phyloP scores from a whole-genome alignment of 202 grass and related monocot genomes.

The Eragrostis tef region DNA sequence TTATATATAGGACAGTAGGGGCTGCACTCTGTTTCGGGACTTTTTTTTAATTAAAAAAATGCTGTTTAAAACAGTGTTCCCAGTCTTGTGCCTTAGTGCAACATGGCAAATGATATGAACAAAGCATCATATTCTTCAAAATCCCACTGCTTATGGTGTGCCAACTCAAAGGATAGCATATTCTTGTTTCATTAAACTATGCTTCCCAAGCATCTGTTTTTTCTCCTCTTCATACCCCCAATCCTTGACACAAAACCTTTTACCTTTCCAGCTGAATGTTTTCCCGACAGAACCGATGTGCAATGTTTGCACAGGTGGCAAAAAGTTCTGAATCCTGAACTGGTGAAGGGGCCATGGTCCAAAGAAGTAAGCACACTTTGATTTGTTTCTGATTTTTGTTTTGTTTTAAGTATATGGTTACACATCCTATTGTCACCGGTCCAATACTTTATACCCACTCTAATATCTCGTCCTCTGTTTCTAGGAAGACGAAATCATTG shows the following conservation, averaged over 20 bases:
- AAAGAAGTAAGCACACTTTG: conserved; percentile 74
- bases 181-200: conserved; percentile 11
- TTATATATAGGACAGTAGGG: neutral
- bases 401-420: conserved; percentile 19
- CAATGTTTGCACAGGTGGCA: conserved; percentile 99
- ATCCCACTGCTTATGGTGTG: neutral
- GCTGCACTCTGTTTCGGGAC: neutral
- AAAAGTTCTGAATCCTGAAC: conserved; percentile 96
- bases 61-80: neutral
- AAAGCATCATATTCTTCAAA: neutral
- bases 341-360: conserved; percentile 98
- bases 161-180: neutral
- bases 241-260: conserved; percentile 44
- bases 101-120: neutral
- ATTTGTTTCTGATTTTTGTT: conserved; percentile 16
- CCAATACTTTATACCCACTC: neutral
- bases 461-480: conserved; percentile 24
- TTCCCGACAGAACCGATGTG: conserved; percentile 85
- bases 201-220: conserved; percentile 19
- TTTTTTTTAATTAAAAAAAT: too few relatives aligned
- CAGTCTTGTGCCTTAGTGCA: neutral
- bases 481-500: conserved; percentile 90
- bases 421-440: neutral
- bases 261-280: conserved; percentile 85
- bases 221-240: conserved; percentile 12